These are phyloP conservation scores for Stenocarpella maydis DNA, from an alignment of 2,329 filamentous ascomycete species.

Conservation along the genomic window DNA sequence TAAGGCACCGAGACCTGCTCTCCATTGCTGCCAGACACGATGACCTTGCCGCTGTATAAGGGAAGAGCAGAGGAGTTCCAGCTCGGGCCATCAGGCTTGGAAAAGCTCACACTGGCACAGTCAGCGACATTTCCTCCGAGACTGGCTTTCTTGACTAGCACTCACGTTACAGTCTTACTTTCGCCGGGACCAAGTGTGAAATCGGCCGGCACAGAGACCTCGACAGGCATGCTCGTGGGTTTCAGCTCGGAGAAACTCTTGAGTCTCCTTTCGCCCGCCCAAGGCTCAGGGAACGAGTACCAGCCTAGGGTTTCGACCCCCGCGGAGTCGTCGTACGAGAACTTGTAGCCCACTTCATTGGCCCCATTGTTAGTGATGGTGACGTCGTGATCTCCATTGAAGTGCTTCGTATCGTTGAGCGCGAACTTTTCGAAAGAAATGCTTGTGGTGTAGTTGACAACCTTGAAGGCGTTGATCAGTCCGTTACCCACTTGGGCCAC, in stretches of 20 bases:
- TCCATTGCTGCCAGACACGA: slow-evolving; percentile 43
- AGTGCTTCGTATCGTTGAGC: slow-evolving; percentile 55
- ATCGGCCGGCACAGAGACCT: slow-evolving; percentile 15
- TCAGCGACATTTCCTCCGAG: neutral
- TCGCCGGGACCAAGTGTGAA: slow-evolving; percentile 8
- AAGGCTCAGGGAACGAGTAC: slow-evolving; percentile 15
- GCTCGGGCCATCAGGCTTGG: slow-evolving; percentile 26
- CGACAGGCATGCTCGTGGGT: slow-evolving; percentile 34
- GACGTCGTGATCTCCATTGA: slow-evolving; percentile 43
- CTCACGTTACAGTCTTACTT: slow-evolving; percentile 14
- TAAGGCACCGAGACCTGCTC: slow-evolving; percentile 46
- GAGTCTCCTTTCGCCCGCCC: slow-evolving; percentile 25
- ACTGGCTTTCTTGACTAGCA: neutral
- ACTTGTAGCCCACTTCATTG: slow-evolving; percentile 47
- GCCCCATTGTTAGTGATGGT: slow-evolving; percentile 49
- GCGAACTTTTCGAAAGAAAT: slow-evolving; percentile 49
- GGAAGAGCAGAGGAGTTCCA: slow-evolving; percentile 43
- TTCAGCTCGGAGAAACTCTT: slow-evolving; percentile 36
- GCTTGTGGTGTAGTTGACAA: slow-evolving; percentile 48
- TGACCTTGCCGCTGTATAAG: slow-evolving; percentile 47
- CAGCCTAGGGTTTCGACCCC: slow-evolving; percentile 46
- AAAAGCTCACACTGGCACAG: neutral
- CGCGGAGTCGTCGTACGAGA: slow-evolving; percentile 43
- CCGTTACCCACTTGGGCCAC: slow-evolving; percentile 51
- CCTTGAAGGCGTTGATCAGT: slow-evolving; percentile 52